Base-by-base conservation (phyloP, 177 flowering plant genomes). In the Telopea speciosissima region DNA sequence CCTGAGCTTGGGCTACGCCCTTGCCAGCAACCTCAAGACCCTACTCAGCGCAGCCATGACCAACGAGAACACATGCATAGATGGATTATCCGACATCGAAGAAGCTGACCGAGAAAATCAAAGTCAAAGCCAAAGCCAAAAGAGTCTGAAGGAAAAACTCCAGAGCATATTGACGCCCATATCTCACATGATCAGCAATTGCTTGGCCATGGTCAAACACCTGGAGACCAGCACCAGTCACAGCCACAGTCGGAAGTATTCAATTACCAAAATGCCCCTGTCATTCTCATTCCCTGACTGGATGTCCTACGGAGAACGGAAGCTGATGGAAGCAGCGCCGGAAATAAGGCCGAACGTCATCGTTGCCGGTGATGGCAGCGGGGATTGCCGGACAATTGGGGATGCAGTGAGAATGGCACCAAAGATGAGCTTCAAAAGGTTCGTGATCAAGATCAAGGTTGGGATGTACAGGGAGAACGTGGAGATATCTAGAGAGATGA, bases 11-110 rank as follows among this genome's bases (percentile, higher is more conserved):
- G 33, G 33, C 33, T 17, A 54, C 17, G 25, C 65, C 26, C 68
- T 60, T 42, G 14, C 78, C 62, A 71, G 69, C 8, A 82, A 83
- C 52, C 61, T 85, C 70, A 81, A 79, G 71, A 78, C 84, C 70
- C 76, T 83, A 3, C 72, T 88, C 64, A 85, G 89, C 62, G 91
- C 91, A 1, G 84, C 84, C 60, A 85, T 88, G 83, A 86, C 89
- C 9, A 88, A 88, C 66, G 86, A 80, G 75, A 72, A 83, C 71
- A 79, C 91, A 1, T 88, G 91, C 77, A 77, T 81, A 24, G 82
- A 83, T 24, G 88, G 91, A 24, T 76, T 87, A 66, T 52, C 66
- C 4, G 81, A 80, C 28, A 70, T 80, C 54, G 85, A 75, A 63
- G 72, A 70, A 70, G 45, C 64, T 19, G 68, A 70, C 64, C 68